Conservation (phyloP, 129 eudicot species). For the Ambrosia trifida region DNA sequence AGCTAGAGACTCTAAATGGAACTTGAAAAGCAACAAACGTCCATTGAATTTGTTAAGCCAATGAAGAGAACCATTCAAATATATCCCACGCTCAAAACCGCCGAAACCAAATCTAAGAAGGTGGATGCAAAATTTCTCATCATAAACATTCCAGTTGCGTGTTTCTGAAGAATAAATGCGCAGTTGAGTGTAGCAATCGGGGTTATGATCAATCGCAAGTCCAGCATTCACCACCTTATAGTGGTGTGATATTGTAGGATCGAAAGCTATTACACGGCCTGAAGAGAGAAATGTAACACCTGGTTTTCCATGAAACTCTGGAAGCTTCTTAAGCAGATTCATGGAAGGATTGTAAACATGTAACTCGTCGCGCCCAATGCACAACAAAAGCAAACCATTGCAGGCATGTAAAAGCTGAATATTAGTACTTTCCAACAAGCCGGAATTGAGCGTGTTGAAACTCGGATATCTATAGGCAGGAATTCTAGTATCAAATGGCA, state of each 20-base stretch:
- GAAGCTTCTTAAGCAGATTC: not conserved
- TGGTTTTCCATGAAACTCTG: not conserved
- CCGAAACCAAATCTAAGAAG: no score
- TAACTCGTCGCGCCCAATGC: not conserved
- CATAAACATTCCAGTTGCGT: not conserved
- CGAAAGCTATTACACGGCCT: conserved; percentile 8
- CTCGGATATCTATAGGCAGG: not conserved
- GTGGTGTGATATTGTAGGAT: conserved; percentile 15
- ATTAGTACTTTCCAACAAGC: not conserved
- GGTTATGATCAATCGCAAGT: no score
- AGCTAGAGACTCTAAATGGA: no score
- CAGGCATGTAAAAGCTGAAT: conserved; percentile 12
- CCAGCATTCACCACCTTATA: not conserved
- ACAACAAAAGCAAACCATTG: conserved; percentile 19
- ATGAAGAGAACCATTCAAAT: no score
- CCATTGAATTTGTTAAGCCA: no score
- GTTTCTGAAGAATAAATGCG: conserved; percentile 19
- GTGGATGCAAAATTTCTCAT: not conserved
- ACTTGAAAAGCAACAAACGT: no score
- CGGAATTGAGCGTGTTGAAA: not conserved
- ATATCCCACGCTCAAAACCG: no score
- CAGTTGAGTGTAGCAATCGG: no score
- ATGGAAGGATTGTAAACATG: conserved; percentile 5
- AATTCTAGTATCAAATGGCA: conserved; percentile 22
- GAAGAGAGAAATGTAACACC: not conserved